Percentiles rank a stretch among this genome's conserved stretches.
Conservation (phyloP, 1,284 basidiomycete species). For the Paramarasmius palmivorus region DNA sequence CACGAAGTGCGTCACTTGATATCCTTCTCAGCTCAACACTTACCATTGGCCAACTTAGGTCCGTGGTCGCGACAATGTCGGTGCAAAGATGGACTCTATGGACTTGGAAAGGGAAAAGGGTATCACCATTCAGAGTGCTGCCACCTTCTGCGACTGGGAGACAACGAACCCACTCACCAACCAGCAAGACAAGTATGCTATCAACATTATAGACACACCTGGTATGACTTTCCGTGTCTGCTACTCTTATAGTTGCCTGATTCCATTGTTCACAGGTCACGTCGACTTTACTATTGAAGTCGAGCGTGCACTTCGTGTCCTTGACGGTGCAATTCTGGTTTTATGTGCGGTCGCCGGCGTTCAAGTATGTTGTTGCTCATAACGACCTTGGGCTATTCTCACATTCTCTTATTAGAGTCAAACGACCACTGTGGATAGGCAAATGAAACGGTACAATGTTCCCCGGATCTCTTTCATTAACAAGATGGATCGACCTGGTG, state of each 20-base stretch:
- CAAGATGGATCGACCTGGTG: slow-evolving; percentile 99
- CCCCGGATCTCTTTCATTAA: slow-evolving; percentile 97
- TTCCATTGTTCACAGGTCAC: slow-evolving; percentile 61
- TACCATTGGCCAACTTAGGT: slow-evolving; percentile 46
- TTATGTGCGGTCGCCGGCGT: slow-evolving; percentile 97
- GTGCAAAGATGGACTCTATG: slow-evolving; percentile 99
- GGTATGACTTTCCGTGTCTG: slow-evolving; percentile 44
- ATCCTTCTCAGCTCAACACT: slow-evolving; percentile 4
- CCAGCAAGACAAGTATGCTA: slow-evolving; percentile 81
- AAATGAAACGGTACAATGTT: slow-evolving; percentile 97
- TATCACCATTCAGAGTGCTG: slow-evolving; percentile 98
- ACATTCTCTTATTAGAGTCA: no score
- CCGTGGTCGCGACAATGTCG: slow-evolving; percentile 91
- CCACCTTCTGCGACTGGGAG: slow-evolving; percentile 98
- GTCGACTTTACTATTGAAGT: slow-evolving; percentile 99
- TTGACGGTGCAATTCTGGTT: slow-evolving; percentile 96
- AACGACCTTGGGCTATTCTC: no score
- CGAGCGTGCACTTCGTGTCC: slow-evolving; percentile 92
- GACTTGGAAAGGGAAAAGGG: slow-evolving; percentile 99
- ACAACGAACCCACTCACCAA: slow-evolving; percentile 66
- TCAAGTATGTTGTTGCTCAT: slow-evolving; percentile 76
- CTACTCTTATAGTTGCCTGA: neutral
- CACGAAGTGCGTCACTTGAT: slow-evolving; percentile 76
- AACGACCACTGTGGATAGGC: slow-evolving; percentile 98
- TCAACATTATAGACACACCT: slow-evolving; percentile 99